Percentiles rank a stretch among this genome's conserved stretches.
Conservation (phyloP, 495 filamentous ascomycete species). For the Trichoderma asperelloides region DNA sequence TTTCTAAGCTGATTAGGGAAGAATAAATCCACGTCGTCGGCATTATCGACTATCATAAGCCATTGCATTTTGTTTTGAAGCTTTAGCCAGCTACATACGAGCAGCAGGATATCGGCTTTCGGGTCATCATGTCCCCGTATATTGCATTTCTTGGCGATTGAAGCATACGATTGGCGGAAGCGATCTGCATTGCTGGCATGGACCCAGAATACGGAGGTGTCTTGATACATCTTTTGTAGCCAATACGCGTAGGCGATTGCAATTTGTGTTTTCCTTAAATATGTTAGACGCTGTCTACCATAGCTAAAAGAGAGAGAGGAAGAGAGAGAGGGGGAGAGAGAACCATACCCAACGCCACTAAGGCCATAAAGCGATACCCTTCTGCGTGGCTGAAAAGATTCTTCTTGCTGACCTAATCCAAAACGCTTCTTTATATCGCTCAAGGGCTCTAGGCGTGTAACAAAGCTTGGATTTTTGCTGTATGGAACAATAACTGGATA, state of each 20-base stretch:
- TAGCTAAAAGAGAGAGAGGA: too few species aligned
- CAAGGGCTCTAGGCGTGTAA: constrained; percentile 30
- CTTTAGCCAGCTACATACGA: constrained; percentile 33
- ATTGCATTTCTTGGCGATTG: constrained; percentile 28
- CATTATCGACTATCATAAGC: constrained; percentile 46
- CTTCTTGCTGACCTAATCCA: constrained; percentile 1
- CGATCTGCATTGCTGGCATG: constrained; percentile 29
- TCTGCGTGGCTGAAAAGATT: not conserved
- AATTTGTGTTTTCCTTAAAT: constrained; percentile 42
- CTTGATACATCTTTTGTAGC: constrained; percentile 22
- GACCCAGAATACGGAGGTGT: constrained; percentile 38
- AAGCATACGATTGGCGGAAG: constrained; percentile 33
- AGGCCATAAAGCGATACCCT: constrained; percentile 33
- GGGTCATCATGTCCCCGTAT: constrained; percentile 25
- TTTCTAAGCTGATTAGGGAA: constrained; percentile 2
- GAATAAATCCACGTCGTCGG: constrained; percentile 37
- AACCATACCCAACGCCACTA: constrained; percentile 40
- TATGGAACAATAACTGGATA: constrained; percentile 18
- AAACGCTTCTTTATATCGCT: constrained; percentile 22
- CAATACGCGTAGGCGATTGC: constrained; percentile 42
- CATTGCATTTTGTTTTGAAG: constrained; percentile 27
- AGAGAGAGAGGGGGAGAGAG: not conserved
- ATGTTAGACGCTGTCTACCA: constrained; percentile 7
- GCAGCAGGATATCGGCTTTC: constrained; percentile 23
- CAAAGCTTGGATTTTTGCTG: constrained; percentile 29